Base-by-base conservation (phyloP, 148 eudicot species). In the Amaranthus cruentus region DNA sequence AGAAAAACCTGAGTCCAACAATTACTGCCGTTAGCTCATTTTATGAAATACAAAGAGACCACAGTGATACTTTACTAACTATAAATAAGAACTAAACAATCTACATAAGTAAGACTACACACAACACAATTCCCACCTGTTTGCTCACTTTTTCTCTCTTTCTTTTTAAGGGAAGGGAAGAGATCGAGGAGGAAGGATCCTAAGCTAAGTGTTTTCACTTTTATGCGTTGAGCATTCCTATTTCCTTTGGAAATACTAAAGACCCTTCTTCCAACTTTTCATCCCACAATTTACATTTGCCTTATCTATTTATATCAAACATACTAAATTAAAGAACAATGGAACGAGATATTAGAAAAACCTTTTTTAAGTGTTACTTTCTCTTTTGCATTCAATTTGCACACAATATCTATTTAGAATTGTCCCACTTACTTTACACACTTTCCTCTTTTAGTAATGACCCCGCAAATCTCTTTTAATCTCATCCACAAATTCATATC, bases 1-100 rank as follows among this genome's bases (percentile, higher is more conserved):
- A 95, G 80, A 75, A 84, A 87, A 46, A 95, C 97, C 98, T 95
- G 84, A 7, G 44, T 18, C 46, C 28, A 76, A 57, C 75, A 72
- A 65, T 49, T 48, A 69, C 67, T 66, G 7, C 43, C 38, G 51
- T 55, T 73, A 77, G 62, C 53, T 53, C 56, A 75, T 77, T 4
- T 59, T 21, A 68, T 51, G 46, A 79, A 53, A 48, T 48, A 65
- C 21, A 69, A 68, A 71, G 2, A 53, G 52, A 47, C 54, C 15
- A 47, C 56, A 7, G 9, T 50, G 14, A 56, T n/a, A 7, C 62
- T 51, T 7, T 21, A 47, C 15, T 6, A 53, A 64, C 12, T 6
- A 46, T 55, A 55, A 61, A 15, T 4, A 47, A 9, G 21, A 71
- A 71, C 15, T 4, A 5, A 42, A 52, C 11, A 11, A 51, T 73